Percentiles rank a stretch among this genome's conserved stretches.
Evolutionary conservation across 2,329 filamentous ascomycete genomes (phyloP).

Genomic region (Daldinia sp.): DNA sequence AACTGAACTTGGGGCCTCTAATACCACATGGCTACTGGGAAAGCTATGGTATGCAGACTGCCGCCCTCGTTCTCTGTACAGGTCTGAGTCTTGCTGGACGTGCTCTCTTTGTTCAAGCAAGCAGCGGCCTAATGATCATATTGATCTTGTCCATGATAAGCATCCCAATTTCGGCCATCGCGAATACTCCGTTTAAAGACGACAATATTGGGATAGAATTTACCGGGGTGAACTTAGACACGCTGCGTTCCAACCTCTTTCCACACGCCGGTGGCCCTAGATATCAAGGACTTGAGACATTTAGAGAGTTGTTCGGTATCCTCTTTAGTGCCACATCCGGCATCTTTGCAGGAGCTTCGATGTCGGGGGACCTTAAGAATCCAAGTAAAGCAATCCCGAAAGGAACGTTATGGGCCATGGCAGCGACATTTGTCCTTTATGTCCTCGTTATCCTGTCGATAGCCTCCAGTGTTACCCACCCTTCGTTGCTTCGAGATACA

Average conservation of each 20-base stretch:
- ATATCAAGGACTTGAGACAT: conserved; percentile 74
- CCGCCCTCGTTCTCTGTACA: conserved; percentile 78
- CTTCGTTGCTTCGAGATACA: conserved; percentile 78
- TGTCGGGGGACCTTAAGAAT: conserved; percentile 87
- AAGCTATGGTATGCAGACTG: conserved; percentile 80
- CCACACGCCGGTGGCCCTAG: conserved; percentile 75
- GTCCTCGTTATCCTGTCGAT: conserved; percentile 81
- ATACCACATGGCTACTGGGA: conserved; percentile 81
- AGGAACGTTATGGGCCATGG: conserved; percentile 83
- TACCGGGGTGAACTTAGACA: conserved; percentile 79
- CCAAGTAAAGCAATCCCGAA: conserved; percentile 87
- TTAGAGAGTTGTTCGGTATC: conserved; percentile 86
- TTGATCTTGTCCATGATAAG: conserved; percentile 80
- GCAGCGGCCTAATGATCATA: conserved; percentile 79
- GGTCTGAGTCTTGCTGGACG: conserved; percentile 83
- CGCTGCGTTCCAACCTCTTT: conserved; percentile 78
- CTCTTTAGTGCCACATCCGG: conserved; percentile 77
- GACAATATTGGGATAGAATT: conserved; percentile 75
- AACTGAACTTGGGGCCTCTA: conserved; percentile 76
- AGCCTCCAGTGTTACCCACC: conserved; percentile 79
- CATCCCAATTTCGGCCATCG: conserved; percentile 81
- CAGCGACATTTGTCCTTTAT: conserved; percentile 81
- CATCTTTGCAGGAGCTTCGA: conserved; percentile 80
- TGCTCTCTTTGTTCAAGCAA: conserved; percentile 82
- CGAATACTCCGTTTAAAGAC: conserved; percentile 75